Evolutionary conservation across 2,329 filamentous ascomycete species (phyloP).

Genomic region (Teratosphaeria nubilosa): DNA sequence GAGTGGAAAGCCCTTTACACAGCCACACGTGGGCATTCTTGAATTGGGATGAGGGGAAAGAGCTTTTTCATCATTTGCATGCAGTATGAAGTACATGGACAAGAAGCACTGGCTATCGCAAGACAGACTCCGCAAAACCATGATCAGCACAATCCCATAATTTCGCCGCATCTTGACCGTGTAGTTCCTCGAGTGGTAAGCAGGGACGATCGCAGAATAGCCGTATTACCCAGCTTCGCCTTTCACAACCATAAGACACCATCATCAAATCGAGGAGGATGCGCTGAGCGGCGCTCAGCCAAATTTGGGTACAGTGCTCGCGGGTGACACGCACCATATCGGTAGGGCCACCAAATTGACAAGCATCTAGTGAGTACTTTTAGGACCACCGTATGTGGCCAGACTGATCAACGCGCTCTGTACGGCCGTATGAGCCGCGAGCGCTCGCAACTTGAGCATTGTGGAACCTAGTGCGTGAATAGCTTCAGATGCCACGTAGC

Average conservation of each 20-base stretch:
- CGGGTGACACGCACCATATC: neutral
- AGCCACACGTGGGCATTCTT: too few relatives aligned
- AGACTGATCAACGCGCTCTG: neutral
- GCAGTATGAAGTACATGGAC: neutral
- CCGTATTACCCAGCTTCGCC: neutral
- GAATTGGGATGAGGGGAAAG: neutral
- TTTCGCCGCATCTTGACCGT: neutral
- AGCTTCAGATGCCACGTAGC: neutral
- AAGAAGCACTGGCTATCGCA: neutral
- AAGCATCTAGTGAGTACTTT: neutral
- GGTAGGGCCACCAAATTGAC: neutral
- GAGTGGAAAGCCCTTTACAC: too few relatives aligned
- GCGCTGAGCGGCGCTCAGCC: neutral
- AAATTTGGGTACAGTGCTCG: neutral
- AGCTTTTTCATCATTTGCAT: neutral
- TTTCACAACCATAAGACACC: neutral
- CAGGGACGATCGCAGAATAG: neutral
- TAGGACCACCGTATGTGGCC: neutral
- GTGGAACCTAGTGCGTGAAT: neutral
- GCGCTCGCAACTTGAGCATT: neutral
- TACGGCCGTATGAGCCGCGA: neutral
- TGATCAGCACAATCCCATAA: neutral
- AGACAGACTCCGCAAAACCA: neutral
- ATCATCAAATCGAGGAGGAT: neutral
- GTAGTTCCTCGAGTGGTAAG: neutral